Percentiles rank a stretch among this genome's conserved stretches.
Conservation (phyloP, 2,329 filamentous ascomycete genomes). For the Thermothelomyces thermophilus region DNA sequence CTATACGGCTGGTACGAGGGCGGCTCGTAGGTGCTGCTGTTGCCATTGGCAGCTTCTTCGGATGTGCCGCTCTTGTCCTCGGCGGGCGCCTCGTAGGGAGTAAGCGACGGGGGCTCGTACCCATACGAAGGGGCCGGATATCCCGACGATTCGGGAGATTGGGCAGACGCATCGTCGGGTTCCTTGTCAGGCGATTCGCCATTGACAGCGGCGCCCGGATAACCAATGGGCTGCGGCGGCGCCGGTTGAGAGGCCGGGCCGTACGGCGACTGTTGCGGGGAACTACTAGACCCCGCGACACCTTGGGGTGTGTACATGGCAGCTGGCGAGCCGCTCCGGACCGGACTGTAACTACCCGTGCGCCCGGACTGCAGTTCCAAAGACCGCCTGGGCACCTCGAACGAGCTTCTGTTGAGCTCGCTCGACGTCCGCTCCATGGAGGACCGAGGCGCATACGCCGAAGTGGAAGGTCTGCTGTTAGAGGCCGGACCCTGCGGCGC, state of each 20-base stretch:
- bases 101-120: slow-evolving; percentile 43
- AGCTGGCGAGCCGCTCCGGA: slow-evolving; percentile 26
- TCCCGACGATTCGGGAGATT: slow-evolving; percentile 13
- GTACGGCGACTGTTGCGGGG: slow-evolving; percentile 27
- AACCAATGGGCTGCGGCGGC: slow-evolving; percentile 16
- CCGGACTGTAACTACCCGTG: slow-evolving; percentile 31
- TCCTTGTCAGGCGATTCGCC: slow-evolving; percentile 19
- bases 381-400: slow-evolving; percentile 37
- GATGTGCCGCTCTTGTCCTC: slow-evolving; percentile 15
- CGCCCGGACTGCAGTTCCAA: slow-evolving; percentile 34
- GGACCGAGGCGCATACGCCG: slow-evolving; percentile 31
- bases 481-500: slow-evolving; percentile 27
- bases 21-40: slow-evolving; percentile 27
- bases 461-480: slow-evolving; percentile 22
- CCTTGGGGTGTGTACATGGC: slow-evolving; percentile 28
- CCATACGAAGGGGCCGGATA: slow-evolving; percentile 46
- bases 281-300: slow-evolving; percentile 15
- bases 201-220: slow-evolving; percentile 15
- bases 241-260: slow-evolving; percentile 18
- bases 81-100: slow-evolving; percentile 26
- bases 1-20: slow-evolving; percentile 33
- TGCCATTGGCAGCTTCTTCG: slow-evolving; percentile 22
- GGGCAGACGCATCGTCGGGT: slow-evolving; percentile 1
- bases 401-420: slow-evolving; percentile 35
- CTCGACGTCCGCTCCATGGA: slow-evolving; percentile 41